Evolutionary conservation across 106 monocot genomes (phyloP), one percentile per base, ranked within the genome.

Genomic region (Acorus gramineus): DNA sequence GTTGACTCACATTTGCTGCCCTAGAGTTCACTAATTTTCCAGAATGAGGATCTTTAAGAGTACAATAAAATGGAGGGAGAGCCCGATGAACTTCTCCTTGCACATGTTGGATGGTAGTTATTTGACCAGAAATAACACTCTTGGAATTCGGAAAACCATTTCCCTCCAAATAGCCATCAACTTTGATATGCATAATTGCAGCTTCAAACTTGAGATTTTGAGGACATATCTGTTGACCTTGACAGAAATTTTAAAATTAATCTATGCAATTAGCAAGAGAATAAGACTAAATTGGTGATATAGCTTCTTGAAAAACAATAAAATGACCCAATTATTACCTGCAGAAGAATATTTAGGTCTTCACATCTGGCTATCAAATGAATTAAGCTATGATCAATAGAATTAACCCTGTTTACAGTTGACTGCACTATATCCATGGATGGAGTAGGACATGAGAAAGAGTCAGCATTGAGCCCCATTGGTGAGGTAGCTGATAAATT

Each of bases 61-160:
- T 14, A 71, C 76, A 81, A 70, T 71, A 64, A 72, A 78, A 83
- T 54, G 78, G 76, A 53, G 96, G 81, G 28, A 98, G 79, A 64
- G 71, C 71, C 64, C 43, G 62, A 66, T 76, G 80, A 68, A 91
- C 69, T 51, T 71, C 60, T 63, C 56, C 56, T 49, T 88, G 80
- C 59, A 87, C 49, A 62, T 65, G 46, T 44, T 70, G 60, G 14
- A 72, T 76, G 53, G 73, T 56, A 65, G 71, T 55, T 45, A 69
- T 71, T 45, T 69, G 66, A 46, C 61, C 51, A 45, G 46, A 50
- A 52, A 49, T 14, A 47, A 11, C 47, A 14, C 42, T 67, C 42
- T 70, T 62, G 45, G 7, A 46, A 66, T 62, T 49, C 14, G 42
- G 42, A 5, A 66, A 72, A 42, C 12, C 56, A 74, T 67, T 56